Conservation (phyloP, 1,284 basidiomycete species). For the Athelia psychrophila region DNA sequence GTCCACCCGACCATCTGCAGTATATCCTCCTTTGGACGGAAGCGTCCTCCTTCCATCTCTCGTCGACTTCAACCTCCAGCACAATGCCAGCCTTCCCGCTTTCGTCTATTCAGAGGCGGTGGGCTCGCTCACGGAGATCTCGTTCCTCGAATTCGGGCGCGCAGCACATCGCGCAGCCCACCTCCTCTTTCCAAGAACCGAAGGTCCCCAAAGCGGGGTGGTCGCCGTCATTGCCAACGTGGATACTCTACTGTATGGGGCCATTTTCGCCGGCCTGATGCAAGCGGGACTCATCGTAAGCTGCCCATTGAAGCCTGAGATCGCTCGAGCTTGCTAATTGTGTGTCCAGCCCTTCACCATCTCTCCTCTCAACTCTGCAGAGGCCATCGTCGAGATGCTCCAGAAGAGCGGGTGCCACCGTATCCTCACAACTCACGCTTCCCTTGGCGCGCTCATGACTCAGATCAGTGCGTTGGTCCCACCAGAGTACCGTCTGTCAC, state of each 20-base stretch:
- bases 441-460: slow-evolving; percentile 19
- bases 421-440: slow-evolving; percentile 25
- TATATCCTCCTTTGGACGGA: no score
- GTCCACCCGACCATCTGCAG: no score
- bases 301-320: no score
- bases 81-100: no score
- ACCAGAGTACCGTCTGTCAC: slow-evolving; percentile 15
- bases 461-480: slow-evolving; percentile 13
- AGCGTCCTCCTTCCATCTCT: no score
- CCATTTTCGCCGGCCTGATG: no score
- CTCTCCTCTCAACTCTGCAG: slow-evolving; percentile 32
- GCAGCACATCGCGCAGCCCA: slow-evolving; percentile 22
- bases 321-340: background rate
- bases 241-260: slow-evolving; percentile 21
- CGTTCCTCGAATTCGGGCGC: no score
- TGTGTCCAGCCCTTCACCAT: slow-evolving; percentile 25
- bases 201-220: slow-evolving; percentile 12
- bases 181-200: slow-evolving; percentile 13
- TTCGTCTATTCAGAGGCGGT: no score
- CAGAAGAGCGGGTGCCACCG: no score
- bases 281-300: slow-evolving; percentile 18
- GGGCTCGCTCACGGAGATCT: no score
- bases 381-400: slow-evolving; percentile 24
- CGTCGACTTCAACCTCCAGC: no score
- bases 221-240: no score